Base-by-base conservation (phyloP, 2,329 filamentous ascomycete genomes). In the Sclerotinia minor region DNA sequence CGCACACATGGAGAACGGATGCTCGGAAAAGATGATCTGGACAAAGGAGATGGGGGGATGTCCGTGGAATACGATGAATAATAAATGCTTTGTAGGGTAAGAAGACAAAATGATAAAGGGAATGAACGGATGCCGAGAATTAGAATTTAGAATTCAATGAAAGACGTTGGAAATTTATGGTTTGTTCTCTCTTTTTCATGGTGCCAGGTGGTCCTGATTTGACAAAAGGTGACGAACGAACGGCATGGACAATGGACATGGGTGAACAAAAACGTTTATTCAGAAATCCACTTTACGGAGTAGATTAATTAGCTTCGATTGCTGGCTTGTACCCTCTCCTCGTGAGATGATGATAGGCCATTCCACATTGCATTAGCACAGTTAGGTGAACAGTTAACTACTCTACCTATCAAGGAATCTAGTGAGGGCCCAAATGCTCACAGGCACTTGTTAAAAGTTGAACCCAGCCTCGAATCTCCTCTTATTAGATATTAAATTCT, bases 11-110 rank as follows among this genome's bases (percentile, higher is more conserved):
- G 26, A 44, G 24, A 29, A 26, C 38, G 35, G 35, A 58, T 58
- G 29, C n/a, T 44, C 55, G 55, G 55, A 58, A 58, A 55, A 7
- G 29, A 49, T 49, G 29, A 49, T 49, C 19, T 49, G 47, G 21
- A 57, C 32, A 38, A 41, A 57, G 53, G n/a, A 57, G 32, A 38
- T 57, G 53, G 32, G 53, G 53, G 53, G 13, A 57, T 38, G 19
- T 57, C 53, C 53, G 53, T 38, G 11, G 32, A 55, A 55, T 55
- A 38, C 53, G 53, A 55, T 38, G 53, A 19, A 38, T 55, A 55
- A 55, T 38, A 24, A 24, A 32, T 21, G 32, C 29, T 55, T 38
- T 38, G 53, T 17, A 19, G n/a, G 17, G 11, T 21, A 54, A 13
- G 32, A 54, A 13, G 32, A 54, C 35, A 21, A 24, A 38, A 38